Evolutionary conservation across 805 yeast species (phyloP).

Genomic region (Pichia rugopelliculosa): DNA sequence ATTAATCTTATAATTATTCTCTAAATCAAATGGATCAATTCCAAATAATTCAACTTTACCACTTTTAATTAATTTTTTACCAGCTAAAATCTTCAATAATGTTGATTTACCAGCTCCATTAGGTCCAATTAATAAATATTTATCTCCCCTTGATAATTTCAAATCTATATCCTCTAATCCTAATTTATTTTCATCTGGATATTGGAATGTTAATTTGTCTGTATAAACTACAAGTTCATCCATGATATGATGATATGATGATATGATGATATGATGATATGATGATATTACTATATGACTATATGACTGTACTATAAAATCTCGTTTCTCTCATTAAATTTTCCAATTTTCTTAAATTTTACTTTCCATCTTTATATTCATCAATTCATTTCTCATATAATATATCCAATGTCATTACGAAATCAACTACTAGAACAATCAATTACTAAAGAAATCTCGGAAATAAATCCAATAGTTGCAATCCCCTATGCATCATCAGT

Average conservation of each 20-base stretch:
- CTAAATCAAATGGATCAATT: constrained; percentile 63
- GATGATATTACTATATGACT: no score
- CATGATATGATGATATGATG: not conserved
- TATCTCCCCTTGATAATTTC: constrained; percentile 58
- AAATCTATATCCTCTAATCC: constrained; percentile 64
- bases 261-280: no score
- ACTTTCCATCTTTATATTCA: not conserved
- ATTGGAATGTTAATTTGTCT: constrained; percentile 58
- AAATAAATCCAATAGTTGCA: constrained; percentile 79
- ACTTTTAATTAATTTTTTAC: constrained; percentile 74
- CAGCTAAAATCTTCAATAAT: constrained; percentile 74
- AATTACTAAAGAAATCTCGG: constrained; percentile 38
- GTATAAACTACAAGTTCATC: constrained; percentile 40
- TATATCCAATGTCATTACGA: not conserved
- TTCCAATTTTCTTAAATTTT: not conserved
- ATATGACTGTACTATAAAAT: no score
- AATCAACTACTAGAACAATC: constrained; percentile 35
- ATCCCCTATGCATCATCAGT: constrained; percentile 76
- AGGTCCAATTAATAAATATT: constrained; percentile 82
- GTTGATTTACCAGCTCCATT: constrained; percentile 98
- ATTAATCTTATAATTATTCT: constrained; percentile 11
- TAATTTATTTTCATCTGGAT: constrained; percentile 47
- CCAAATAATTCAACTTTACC: constrained; percentile 75
- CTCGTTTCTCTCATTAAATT: no score
- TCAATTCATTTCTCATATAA: no score